Conservation (phyloP, 2,329 filamentous ascomycete species). For the Scopulariopsis brevicaulis region DNA sequence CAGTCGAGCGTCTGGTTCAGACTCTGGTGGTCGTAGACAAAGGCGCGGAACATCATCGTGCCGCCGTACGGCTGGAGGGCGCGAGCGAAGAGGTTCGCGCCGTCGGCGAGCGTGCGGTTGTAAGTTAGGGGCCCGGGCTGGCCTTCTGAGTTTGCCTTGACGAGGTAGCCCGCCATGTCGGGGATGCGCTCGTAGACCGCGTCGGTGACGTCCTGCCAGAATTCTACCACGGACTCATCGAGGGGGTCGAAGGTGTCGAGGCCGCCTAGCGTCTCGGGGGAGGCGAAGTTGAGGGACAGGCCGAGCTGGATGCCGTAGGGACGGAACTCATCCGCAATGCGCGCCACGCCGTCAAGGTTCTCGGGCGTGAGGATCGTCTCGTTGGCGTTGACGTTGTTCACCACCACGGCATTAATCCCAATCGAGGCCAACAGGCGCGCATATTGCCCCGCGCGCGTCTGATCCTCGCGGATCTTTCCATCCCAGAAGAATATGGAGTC, state of each 20-base stretch:
- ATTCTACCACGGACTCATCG: slow-evolving; percentile 44
- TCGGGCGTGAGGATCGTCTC: slow-evolving; percentile 37
- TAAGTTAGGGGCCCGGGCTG: slow-evolving; percentile 60
- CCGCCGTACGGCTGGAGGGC: slow-evolving; percentile 46
- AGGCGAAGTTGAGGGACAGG: slow-evolving; percentile 57
- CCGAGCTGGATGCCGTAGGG: slow-evolving; percentile 57
- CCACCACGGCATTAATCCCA: slow-evolving; percentile 51
- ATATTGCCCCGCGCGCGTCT: slow-evolving; percentile 49
- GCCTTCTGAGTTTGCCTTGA: slow-evolving; percentile 64
- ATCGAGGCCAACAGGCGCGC: slow-evolving; percentile 57
- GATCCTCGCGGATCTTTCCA: slow-evolving; percentile 41
- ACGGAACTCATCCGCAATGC: slow-evolving; percentile 53
- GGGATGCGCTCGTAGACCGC: slow-evolving; percentile 49
- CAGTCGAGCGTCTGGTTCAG: slow-evolving; percentile 39
- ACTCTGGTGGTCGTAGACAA: slow-evolving; percentile 52
- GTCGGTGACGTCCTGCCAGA: slow-evolving; percentile 50
- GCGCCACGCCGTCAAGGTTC: slow-evolving; percentile 49
- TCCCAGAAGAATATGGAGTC: slow-evolving; percentile 56
- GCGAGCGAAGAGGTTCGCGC: slow-evolving; percentile 56
- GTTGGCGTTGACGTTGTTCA: slow-evolving; percentile 67
- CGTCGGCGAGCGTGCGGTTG: slow-evolving; percentile 56
- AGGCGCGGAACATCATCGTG: slow-evolving; percentile 59
- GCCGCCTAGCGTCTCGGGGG: slow-evolving; percentile 43
- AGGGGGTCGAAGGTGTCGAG: slow-evolving; percentile 55
- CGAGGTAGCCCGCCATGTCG: slow-evolving; percentile 56